Conservation (phyloP, 768 basidiomycete genomes). For the Rhizopogon vulgaris region DNA sequence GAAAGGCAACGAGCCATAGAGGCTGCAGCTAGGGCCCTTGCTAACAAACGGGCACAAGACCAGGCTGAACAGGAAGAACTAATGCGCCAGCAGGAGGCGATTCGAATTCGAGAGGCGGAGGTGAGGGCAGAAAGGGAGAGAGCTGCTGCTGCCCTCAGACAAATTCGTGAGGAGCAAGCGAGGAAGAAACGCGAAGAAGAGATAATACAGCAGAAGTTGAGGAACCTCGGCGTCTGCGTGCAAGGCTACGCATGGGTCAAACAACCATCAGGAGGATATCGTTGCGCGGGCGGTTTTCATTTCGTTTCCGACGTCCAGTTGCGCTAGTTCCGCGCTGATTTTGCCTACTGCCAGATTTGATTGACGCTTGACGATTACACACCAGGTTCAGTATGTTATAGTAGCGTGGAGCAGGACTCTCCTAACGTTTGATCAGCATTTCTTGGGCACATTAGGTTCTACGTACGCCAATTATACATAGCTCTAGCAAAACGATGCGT, state of each 20-base stretch:
- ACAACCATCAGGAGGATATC: conserved; percentile 35
- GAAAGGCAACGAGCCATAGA: conserved; percentile 9
- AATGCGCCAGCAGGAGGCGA: conserved; percentile 13
- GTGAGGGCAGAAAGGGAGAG: conserved; percentile 14
- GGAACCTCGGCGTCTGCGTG: conserved; percentile 44
- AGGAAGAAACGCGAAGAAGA: conserved; percentile 20
- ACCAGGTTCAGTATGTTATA: no score
- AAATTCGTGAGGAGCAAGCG: conserved; percentile 21
- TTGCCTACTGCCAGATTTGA: background rate
- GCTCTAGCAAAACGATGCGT: no score
- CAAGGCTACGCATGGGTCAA: conserved; percentile 41
- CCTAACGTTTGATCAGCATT: no score
- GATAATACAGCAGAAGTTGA: conserved; percentile 34
- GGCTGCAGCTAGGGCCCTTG: conserved; percentile 9
- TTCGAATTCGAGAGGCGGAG: conserved; percentile 10
- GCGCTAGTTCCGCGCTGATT: conserved; percentile 1
- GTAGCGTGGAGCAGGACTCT: no score
- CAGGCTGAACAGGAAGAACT: conserved; percentile 13
- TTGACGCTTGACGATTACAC: background rate
- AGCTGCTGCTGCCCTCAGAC: conserved; percentile 21
- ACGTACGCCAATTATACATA: no score
- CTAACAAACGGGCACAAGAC: conserved; percentile 17
- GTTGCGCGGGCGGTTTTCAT: conserved; percentile 43
- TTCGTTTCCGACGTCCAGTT: conserved; percentile 29
- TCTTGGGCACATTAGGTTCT: no score